These are phyloP conservation scores for Myxozyma lipomycoides DNA, from an alignment of 805 yeast species.

Conservation along the genomic window DNA sequence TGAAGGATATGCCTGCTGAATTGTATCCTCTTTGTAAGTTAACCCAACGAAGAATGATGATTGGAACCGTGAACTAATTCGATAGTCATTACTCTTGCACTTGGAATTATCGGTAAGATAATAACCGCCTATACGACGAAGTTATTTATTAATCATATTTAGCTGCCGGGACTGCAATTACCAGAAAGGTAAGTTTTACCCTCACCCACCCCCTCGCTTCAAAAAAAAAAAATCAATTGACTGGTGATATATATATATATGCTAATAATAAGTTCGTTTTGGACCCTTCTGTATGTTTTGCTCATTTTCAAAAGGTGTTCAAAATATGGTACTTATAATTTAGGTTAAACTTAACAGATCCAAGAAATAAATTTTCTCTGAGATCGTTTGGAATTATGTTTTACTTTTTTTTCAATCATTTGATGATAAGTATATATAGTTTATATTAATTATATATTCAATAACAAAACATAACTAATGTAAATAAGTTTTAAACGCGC, in stretches of 20 bases:
- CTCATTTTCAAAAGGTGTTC: too few species aligned
- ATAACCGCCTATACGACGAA: too few species aligned
- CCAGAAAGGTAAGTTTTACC: neutral
- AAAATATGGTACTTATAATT: too few species aligned
- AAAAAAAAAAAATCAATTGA: neutral
- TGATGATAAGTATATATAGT: too few species aligned
- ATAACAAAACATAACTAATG: too few species aligned
- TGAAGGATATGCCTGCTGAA: constrained; percentile 33
- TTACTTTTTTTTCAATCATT: too few species aligned
- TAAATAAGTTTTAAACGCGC: too few species aligned
- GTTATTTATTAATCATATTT: neutral
- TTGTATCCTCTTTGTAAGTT: constrained; percentile 35
- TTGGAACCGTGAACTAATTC: neutral
- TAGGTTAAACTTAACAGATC: neutral
- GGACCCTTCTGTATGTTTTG: neutral
- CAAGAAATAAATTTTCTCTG: neutral
- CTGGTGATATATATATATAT: neutral
- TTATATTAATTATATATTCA: too few species aligned
- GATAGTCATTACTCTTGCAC: neutral
- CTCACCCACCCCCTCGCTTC: neutral
- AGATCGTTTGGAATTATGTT: constrained; percentile 4
- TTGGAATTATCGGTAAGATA: neutral
- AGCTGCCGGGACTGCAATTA: neutral
- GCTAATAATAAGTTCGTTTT: neutral
- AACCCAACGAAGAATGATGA: neutral